These are phyloP conservation scores for Cytospora piceicola DNA, from an alignment of 2,329 filamentous ascomycete species.

Conservation along the genomic window DNA sequence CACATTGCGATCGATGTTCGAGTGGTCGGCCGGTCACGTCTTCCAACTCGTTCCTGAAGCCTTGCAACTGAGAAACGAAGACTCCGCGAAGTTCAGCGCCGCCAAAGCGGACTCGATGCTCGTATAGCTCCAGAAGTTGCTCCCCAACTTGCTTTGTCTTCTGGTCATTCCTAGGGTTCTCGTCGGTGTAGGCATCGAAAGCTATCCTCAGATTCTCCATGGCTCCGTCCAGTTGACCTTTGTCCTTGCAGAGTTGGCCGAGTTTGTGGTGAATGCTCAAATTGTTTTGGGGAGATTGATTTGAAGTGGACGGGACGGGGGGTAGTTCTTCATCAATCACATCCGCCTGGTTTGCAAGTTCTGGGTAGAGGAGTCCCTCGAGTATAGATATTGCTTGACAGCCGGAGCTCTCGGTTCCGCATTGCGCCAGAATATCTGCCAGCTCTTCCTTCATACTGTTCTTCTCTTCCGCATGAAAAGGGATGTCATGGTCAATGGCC, in stretches of 20 bases:
- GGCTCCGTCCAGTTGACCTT: neutral
- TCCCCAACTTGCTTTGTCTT: conserved; percentile 9
- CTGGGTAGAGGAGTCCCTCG: neutral
- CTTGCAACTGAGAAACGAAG: conserved; percentile 8
- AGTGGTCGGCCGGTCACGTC: conserved; percentile 3
- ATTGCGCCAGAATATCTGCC: conserved; percentile 12
- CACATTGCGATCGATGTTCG: neutral
- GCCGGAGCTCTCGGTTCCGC: neutral
- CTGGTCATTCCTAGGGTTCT: neutral
- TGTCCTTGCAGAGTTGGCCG: conserved; percentile 23
- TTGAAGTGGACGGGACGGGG: neutral
- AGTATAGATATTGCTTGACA: conserved; percentile 11
- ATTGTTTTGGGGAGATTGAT: neutral
- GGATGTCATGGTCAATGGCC: neutral
- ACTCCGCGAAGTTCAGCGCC: conserved; percentile 4
- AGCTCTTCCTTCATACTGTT: conserved; percentile 11
- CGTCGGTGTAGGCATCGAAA: conserved; percentile 7
- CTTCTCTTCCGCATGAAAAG: neutral
- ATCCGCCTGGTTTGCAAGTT: neutral
- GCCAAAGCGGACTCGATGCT: neutral
- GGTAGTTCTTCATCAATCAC: neutral
- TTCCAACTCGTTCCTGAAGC: conserved; percentile 13
- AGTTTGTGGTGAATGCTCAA: conserved; percentile 16
- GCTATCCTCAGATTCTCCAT: conserved; percentile 10
- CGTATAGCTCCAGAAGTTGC: conserved; percentile 12